Evolutionary conservation across 768 basidiomycete genomes (phyloP), one percentile per base, ranked within the genome.

Genomic region (Phylloporus sp.): DNA sequence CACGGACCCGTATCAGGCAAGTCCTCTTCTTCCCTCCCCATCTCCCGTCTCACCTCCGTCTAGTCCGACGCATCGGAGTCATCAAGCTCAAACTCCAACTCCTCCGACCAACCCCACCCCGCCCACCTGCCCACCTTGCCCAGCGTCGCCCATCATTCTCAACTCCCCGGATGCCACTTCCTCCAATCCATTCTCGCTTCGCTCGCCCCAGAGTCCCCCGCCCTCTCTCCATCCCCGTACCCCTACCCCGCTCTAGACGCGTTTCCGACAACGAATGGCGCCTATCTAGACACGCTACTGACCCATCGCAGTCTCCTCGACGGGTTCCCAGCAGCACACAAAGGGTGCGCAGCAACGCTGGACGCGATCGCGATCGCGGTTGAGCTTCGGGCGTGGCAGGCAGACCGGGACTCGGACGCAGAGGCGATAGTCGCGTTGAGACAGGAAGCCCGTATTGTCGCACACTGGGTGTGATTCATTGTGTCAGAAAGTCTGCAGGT

Each of bases 241-340:
- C 68, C 68, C 0, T 69, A 69, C 18, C 68, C 67, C 57, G 50
- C 44, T 11, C 50, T 64, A 50, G 66, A 56, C 43, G 59, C 52
- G 8, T 70, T 74, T 52, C 67, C 69, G 59, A 88, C 84, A 49
- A 85, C 84, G 42, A 76, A 79, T 70, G 87, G 86, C 59, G 86
- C 80, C 52, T 91, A 88, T 62, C 79, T 91, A 68, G 88, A 91
- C 62, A 76, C 79, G 46, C 83, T 91, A 60, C 86, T 88, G 69
- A 81, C 82, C 0, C 88, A 91, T 71, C 86, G 88, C 63, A 81
- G 85, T 64, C 79, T 85, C 32, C 74, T 84, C 54, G 72, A 69
- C 55, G 78, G 83, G 10, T 83, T 73, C 61, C 87, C 88, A 18
- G 71, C 73, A 49, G 82, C 73, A 11, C 88, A 90, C 72, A 67